Base-by-base conservation (phyloP, 2,329 filamentous ascomycete species). In the Niveomyces coronatus region DNA sequence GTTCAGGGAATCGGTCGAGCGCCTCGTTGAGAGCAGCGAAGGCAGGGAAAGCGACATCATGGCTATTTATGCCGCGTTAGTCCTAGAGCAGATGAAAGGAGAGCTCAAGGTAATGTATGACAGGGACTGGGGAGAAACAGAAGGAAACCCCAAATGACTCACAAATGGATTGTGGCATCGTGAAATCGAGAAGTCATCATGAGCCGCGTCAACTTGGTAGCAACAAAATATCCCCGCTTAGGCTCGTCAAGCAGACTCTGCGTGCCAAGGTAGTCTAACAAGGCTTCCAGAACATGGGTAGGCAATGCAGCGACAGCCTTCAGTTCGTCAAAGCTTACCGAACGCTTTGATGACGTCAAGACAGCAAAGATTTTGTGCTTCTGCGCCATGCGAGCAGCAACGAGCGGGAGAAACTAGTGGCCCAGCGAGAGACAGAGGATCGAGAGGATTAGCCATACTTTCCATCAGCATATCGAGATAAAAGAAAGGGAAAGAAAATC, bases 121-220 rank as follows among this genome's bases (percentile, higher is more conserved):
- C 16, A 30, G 9, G 15, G 22, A 22, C 2, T 13, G 9, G 19
- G 3, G 14, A 11, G n/a, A 5, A 14, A 23, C 5, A 15, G 31
- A 3, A 24, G 14, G 10, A 10, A 13, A 18, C 6, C 14, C n/a
- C 3, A n/a, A 22, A 33, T 8, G 5, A 16, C 45, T 31, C 33
- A 47, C 45, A 44, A 46, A 23, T 47, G 45, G 6, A 29, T 39
- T 3, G 46, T 34, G 14, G 44, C 41, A 31, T 47, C 41, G 27
- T 45, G 38, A 34, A 45, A 42, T 29, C 45, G 13, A 1, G 45
- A 42, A 27, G 23, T 34, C 36, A 37, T 32, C 27, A 45, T 35
- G 15, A 47, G 26, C 18, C 39, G 37, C 17, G 43, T 42, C 17
- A 44, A 37, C 19, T 30, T 41, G 8, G 43, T 48, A 19, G 40